Percentiles rank a stretch among this genome's conserved stretches.
phyloP scores from a whole-genome alignment of 345 rosid species.

The Acer campestre region DNA sequence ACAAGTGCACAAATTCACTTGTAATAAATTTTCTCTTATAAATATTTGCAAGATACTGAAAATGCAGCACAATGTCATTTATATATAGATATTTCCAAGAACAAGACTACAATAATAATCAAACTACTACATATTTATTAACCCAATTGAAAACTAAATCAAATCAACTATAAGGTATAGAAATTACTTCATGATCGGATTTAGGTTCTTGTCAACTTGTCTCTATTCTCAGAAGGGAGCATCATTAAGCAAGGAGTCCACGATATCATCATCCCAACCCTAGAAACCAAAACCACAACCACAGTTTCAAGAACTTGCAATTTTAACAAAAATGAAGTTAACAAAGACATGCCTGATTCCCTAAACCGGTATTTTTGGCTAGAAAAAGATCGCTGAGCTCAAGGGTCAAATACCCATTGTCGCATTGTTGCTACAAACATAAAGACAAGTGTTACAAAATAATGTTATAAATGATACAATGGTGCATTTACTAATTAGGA shows the following conservation, averaged over 20 bases:
- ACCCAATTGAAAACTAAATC: not conserved
- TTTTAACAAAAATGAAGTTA: not conserved
- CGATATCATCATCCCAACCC: constrained; percentile 27
- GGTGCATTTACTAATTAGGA: too few relatives aligned
- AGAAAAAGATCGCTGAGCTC: not conserved
- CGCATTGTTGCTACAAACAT: not conserved
- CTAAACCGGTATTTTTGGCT: not conserved
- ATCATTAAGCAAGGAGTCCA: constrained; percentile 17
- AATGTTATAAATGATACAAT: not conserved
- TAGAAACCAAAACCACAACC: not conserved
- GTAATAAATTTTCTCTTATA: too few relatives aligned
- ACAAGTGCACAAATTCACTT: too few relatives aligned
- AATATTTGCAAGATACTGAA: too few relatives aligned
- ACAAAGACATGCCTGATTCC: not conserved
- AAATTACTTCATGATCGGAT: not conserved
- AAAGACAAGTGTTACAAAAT: not conserved
- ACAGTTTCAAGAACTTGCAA: not conserved
- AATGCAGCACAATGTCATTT: too few relatives aligned
- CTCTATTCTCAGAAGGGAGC: not conserved
- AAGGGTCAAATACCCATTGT: not conserved
- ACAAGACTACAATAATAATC: too few relatives aligned
- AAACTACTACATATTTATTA: too few relatives aligned
- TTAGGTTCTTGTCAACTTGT: not conserved
- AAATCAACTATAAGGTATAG: not conserved
- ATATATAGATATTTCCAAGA: too few relatives aligned